Evolutionary conservation across 768 basidiomycete genomes (phyloP).

Genomic region (Trametes sanguinea): DNA sequence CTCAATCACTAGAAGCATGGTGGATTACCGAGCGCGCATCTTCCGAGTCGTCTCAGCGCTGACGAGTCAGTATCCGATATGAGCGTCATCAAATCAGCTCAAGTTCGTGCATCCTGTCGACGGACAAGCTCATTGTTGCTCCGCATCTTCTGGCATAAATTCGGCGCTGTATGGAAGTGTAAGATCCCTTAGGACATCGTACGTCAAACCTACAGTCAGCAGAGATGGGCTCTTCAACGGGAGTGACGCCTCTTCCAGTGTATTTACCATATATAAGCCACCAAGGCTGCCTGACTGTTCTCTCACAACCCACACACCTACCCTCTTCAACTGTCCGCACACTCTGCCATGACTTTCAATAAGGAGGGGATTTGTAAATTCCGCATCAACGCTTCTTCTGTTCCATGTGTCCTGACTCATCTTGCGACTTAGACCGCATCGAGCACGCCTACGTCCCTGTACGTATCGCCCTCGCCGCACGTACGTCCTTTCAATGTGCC

Average conservation of each 20-base stretch:
- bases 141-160: neutral
- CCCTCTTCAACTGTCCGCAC: neutral
- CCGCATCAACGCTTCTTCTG: neutral
- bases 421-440: neutral
- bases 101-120: no score
- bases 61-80: no score
- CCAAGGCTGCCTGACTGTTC: neutral
- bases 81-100: no score
- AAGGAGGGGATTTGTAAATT: neutral
- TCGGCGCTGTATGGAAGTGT: neutral
- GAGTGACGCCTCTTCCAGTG: neutral
- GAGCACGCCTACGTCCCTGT: neutral
- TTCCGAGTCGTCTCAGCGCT: no score
- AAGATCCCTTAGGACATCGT: neutral
- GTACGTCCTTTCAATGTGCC: neutral
- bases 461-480: neutral
- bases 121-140: no score
- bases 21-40: no score
- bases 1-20: no score
- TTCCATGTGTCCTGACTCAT: neutral
- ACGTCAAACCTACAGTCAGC: neutral
- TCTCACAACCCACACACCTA: neutral
- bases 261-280: neutral
- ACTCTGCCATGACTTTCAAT: neutral
- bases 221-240: neutral